phyloP scores from a whole-genome alignment of 371 early-diverging fungal genomes.

The Mortierella sp. region DNA sequence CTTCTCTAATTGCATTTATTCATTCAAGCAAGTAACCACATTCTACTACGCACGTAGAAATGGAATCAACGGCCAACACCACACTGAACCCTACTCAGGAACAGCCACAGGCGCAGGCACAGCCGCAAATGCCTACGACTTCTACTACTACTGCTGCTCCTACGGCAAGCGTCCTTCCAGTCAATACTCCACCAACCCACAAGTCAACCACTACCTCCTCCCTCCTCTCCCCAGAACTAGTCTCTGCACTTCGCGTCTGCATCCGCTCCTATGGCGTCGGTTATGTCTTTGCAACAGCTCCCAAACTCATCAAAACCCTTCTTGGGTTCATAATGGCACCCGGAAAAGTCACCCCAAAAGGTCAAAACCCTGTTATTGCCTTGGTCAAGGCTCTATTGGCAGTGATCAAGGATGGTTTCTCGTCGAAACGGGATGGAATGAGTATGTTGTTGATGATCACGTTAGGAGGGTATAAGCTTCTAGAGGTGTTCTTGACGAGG shows the following conservation, averaged over 20 bases:
- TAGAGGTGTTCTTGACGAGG: conserved; percentile 40
- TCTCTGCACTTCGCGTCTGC: conserved; percentile 45
- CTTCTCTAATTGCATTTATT: neutral
- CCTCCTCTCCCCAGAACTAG: conserved; percentile 39
- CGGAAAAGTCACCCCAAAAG: conserved; percentile 34
- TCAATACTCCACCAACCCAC: neutral
- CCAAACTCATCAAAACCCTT: conserved; percentile 54
- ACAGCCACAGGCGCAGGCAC: neutral
- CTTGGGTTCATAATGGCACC: conserved; percentile 39
- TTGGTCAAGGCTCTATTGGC: conserved; percentile 25
- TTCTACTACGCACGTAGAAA: neutral
- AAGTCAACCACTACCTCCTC: neutral
- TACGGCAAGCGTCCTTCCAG: neutral
- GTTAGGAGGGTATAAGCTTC: conserved; percentile 44
- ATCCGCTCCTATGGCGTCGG: conserved; percentile 57
- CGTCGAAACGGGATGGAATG: conserved; percentile 47
- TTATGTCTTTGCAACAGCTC: conserved; percentile 53
- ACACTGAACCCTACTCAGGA: neutral
- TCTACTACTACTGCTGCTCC: neutral
- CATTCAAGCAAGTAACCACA: neutral
- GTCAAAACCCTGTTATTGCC: conserved; percentile 31
- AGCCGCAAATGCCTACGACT: neutral
- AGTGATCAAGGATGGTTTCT: conserved; percentile 35
- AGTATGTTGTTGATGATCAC: conserved; percentile 55
- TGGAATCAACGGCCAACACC: neutral